Evolutionary conservation across 768 basidiomycete species (phyloP).

Genomic region (Tylopilus rubrobrunneus): DNA sequence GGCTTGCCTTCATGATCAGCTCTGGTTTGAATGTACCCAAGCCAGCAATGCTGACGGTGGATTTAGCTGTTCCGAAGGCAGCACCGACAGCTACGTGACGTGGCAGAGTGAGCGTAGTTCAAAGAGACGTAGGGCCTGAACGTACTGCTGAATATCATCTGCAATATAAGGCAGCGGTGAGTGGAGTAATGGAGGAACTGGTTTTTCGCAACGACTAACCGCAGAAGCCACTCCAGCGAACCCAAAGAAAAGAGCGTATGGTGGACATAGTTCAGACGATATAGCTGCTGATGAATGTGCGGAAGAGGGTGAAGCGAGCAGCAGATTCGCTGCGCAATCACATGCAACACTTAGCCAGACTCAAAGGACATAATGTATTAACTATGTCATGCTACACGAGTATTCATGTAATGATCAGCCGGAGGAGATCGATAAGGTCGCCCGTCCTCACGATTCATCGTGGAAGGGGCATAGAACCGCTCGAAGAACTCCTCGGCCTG

Average conservation of each 20-base stretch:
- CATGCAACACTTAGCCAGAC: slow-evolving; percentile 1
- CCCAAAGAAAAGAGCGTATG: slow-evolving; percentile 97
- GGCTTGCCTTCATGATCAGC: slow-evolving; percentile 90
- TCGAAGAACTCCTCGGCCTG: too few species aligned
- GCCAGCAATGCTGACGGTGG: slow-evolving; percentile 96
- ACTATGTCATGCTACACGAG: background rate
- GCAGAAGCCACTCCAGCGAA: slow-evolving; percentile 95
- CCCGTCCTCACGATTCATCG: too few species aligned
- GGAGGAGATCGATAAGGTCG: too few species aligned
- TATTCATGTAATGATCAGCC: background rate
- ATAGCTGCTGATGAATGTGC: slow-evolving; percentile 27
- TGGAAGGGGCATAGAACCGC: too few species aligned
- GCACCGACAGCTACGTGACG: slow-evolving; percentile 74
- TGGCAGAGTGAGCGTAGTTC: slow-evolving; percentile 8
- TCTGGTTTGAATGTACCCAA: slow-evolving; percentile 93
- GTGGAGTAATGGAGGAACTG: slow-evolving; percentile 1
- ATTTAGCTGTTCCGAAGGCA: slow-evolving; percentile 93
- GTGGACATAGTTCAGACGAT: slow-evolving; percentile 67
- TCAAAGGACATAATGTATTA: background rate
- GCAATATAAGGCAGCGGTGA: slow-evolving; percentile 7
- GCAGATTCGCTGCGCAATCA: slow-evolving; percentile 2
- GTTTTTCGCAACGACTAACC: slow-evolving; percentile 44
- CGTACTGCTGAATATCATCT: slow-evolving; percentile 98
- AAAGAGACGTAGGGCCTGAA: slow-evolving; percentile 16
- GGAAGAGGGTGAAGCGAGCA: background rate